These are phyloP conservation scores for Lepidium sativum DNA, from an alignment of 345 rosid species.

Conservation along the genomic window DNA sequence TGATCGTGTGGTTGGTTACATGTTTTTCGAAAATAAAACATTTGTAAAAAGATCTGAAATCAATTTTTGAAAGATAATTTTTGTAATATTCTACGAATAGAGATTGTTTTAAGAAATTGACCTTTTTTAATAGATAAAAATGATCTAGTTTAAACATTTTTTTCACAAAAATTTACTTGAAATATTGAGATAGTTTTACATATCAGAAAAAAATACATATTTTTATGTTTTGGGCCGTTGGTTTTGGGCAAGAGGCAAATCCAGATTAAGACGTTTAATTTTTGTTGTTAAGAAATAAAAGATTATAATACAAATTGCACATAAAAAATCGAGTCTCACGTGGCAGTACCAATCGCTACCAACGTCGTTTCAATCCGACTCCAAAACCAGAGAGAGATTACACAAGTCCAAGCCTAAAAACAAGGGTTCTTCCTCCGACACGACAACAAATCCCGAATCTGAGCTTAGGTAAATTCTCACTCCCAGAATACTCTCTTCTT, in stretches of 20 bases:
- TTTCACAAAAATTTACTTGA: too few species aligned
- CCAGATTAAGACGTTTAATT: not conserved
- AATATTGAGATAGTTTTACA: too few species aligned
- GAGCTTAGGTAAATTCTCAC: conserved; percentile 1
- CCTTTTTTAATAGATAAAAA: too few species aligned
- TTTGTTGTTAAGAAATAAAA: not conserved
- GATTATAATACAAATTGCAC: not conserved
- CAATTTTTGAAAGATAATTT: too few species aligned
- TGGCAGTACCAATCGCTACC: conserved; percentile 26
- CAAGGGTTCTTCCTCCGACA: conserved; percentile 21
- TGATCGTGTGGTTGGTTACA: too few species aligned
- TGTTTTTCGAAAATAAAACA: too few species aligned
- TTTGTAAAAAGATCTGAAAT: too few species aligned
- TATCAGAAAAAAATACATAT: too few species aligned
- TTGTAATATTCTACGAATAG: too few species aligned
- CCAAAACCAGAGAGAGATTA: conserved; percentile 8
- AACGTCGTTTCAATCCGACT: not conserved
- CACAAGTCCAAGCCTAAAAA: conserved; percentile 21
- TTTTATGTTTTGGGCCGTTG: too few species aligned
- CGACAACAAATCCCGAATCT: conserved; percentile 6
- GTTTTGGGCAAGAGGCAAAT: not conserved
- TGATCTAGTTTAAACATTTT: too few species aligned
- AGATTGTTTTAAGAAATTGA: too few species aligned
- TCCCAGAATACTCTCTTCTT: not conserved
- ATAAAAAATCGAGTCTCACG: conserved; percentile 10